A percentile compares a stretch with the other conserved stretches of the same genome.
These are phyloP conservation scores for Saturnispora galanensis DNA, from an alignment of 805 yeast genomes.

Conservation along the genomic window DNA sequence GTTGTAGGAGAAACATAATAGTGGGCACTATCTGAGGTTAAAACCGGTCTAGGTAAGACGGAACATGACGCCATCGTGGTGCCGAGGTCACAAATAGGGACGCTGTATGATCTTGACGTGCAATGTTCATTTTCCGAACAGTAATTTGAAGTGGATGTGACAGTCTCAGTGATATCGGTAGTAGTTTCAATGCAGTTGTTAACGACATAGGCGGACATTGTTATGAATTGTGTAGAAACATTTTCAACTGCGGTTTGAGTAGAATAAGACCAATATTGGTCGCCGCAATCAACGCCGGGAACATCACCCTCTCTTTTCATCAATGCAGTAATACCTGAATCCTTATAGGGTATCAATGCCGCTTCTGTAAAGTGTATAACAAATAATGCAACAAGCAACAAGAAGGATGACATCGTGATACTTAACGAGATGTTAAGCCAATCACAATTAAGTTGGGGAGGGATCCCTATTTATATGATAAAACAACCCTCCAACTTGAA, in stretches of 20 bases:
- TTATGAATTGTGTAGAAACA: background rate
- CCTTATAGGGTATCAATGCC: background rate
- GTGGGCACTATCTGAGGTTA: slow-evolving; percentile 1
- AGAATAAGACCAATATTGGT: slow-evolving; percentile 1
- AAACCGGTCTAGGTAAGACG: slow-evolving; percentile 7
- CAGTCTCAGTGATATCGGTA: background rate
- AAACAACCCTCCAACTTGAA: too few relatives aligned
- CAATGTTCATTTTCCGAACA: slow-evolving; percentile 13
- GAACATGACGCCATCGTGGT: slow-evolving; percentile 9
- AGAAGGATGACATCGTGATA: too few relatives aligned
- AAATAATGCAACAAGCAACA: background rate
- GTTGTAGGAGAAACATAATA: slow-evolving; percentile 11
- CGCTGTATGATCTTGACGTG: slow-evolving; percentile 9
- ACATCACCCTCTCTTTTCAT: background rate
- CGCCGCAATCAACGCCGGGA: background rate
- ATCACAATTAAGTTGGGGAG: too few relatives aligned
- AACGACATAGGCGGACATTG: background rate
- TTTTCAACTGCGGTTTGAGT: background rate
- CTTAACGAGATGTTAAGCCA: too few relatives aligned
- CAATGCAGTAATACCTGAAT: background rate
- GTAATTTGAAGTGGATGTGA: slow-evolving; percentile 10
- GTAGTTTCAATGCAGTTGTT: background rate
- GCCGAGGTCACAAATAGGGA: slow-evolving; percentile 9
- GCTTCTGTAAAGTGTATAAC: background rate
- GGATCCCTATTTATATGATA: too few relatives aligned